Evolutionary conservation across 768 basidiomycete genomes (phyloP).

Genomic region (Suillus clintonianus): DNA sequence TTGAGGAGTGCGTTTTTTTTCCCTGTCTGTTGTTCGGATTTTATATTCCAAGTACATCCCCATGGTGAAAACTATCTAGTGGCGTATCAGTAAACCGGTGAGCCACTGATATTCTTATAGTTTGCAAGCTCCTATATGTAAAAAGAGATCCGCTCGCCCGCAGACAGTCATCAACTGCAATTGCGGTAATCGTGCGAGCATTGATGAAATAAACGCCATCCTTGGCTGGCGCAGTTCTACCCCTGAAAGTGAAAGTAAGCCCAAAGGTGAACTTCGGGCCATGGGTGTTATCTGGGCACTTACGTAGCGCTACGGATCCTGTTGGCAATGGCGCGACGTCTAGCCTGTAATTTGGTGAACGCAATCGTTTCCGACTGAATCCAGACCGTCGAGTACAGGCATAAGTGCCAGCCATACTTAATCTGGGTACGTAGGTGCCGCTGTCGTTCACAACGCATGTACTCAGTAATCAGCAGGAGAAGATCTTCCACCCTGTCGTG

Average conservation of each 20-base stretch:
- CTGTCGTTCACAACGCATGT: background rate
- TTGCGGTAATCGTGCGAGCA: too few relatives aligned
- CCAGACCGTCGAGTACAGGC: background rate
- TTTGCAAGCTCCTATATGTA: too few relatives aligned
- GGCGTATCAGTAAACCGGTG: too few relatives aligned
- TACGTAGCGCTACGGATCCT: background rate
- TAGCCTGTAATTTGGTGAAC: background rate
- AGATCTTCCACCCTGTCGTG: background rate
- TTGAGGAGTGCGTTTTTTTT: background rate
- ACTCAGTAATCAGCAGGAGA: background rate
- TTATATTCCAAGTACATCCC: background rate
- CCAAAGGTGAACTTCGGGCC: too few relatives aligned
- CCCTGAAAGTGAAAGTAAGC: too few relatives aligned
- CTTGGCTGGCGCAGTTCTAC: too few relatives aligned
- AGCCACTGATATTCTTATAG: too few relatives aligned
- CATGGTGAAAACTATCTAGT: too few relatives aligned
- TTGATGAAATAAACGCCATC: too few relatives aligned
- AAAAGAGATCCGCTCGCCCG: too few relatives aligned
- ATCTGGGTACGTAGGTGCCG: background rate
- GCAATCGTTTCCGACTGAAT: background rate
- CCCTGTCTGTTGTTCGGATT: background rate
- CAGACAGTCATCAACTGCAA: constrained; percentile 38
- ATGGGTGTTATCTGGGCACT: background rate
- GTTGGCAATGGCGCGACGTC: background rate
- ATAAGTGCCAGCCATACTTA: background rate